Base-by-base conservation (phyloP, 2,329 filamentous ascomycete species). In the Thielaviopsis euricoi region DNA sequence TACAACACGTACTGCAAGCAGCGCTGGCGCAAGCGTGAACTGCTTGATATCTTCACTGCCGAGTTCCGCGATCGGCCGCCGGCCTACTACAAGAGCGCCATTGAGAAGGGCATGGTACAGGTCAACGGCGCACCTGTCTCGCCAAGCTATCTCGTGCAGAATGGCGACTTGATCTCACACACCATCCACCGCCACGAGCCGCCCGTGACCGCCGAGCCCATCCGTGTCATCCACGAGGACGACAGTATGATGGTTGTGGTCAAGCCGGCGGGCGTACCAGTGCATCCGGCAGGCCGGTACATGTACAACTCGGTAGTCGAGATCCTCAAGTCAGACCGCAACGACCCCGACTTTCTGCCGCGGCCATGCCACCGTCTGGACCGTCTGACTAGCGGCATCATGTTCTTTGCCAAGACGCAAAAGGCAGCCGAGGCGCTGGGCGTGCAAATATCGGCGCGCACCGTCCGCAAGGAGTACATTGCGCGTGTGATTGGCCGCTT, bases 1-100 rank as follows among this genome's bases (percentile, higher is more conserved):
- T 96, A 96, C 75, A 94, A 95, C 67, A 96, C 91, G 0, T 89
- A 82, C 72, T 93, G 87, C 75, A 98, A 97, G 71, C 80, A 95
- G 72, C 79, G 93, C 69, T 98, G 93, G 93, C 80, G 91, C 57
- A 87, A 85, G 33, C 78, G 88, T 43, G 78, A 80, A 61, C 74
- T 98, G 52, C 75, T 95, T 55, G 89, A 96, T 53, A 87, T 98
- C 53, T 98, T 96, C 70, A 78, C 83, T 51, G 83, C 85, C 67
- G 93, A 98, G 70, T 98, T 98, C 68, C 82, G 93, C 64, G 93
- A 98, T 71, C 77, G 93, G 19, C 83, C 89, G 0, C 69, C 82
- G 33, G 85, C 87, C 65, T 98, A 98, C 73, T 98, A 97, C 72
- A 84, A 81, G 72, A 74, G 83, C 64, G 88, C 91, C 55, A 94